These are phyloP conservation scores for Eucalyptus erythrocorys DNA, from an alignment of 345 rosid genomes.

Conservation along the genomic window DNA sequence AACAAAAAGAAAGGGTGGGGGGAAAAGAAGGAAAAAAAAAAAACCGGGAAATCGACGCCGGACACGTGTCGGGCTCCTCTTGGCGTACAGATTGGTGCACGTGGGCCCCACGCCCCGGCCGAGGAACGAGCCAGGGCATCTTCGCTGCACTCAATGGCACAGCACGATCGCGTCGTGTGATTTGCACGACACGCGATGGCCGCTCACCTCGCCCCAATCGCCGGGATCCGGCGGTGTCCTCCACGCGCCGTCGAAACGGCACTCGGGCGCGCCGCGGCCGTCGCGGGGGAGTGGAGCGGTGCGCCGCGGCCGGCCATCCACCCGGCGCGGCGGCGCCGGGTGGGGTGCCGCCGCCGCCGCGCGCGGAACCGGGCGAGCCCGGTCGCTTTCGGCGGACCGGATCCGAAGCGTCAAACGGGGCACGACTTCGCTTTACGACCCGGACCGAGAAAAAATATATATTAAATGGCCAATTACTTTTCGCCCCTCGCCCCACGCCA, in stretches of 20 bases:
- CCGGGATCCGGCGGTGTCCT: not conserved
- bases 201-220: not conserved
- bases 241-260: not conserved
- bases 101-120: not conserved
- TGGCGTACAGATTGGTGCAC: not conserved
- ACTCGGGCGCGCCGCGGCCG: too few relatives aligned
- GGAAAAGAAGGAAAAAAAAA: fast-evolving
- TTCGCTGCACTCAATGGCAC: not conserved
- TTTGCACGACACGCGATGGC: not conserved
- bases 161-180: not conserved
- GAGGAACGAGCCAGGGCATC: not conserved
- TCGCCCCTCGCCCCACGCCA: not conserved
- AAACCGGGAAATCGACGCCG: not conserved
- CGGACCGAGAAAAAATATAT: not conserved
- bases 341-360: too few relatives aligned
- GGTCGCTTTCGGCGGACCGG: not conserved
- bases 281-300: too few relatives aligned
- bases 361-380: too few relatives aligned
- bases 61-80: not conserved
- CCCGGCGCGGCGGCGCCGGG: not conserved
- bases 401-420: not conserved
- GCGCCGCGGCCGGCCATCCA: fast-evolving
- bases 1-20: not conserved
- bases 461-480: not conserved
- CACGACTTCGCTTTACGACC: not conserved